Evolutionary conservation across 2,329 filamentous ascomycete genomes (phyloP).

Genomic region (Rutstroemia sydowiana): DNA sequence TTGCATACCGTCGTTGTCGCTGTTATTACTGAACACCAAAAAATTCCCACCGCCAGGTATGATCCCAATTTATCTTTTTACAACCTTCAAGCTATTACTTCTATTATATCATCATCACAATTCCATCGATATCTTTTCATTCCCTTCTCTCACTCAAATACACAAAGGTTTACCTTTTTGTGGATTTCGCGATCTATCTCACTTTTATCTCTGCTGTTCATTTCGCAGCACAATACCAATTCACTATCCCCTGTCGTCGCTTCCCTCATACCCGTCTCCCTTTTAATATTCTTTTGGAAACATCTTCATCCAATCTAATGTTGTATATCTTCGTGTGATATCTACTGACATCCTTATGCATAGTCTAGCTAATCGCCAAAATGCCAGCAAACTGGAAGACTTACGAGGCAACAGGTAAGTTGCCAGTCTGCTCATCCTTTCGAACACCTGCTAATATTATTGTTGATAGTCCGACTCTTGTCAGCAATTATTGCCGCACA

Average conservation of each 20-base stretch:
- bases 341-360: not conserved
- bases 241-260: not conserved
- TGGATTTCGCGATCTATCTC: not conserved
- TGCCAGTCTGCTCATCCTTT: not conserved
- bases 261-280: not conserved
- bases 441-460: not conserved
- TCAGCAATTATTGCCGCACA: slow-evolving; percentile 54
- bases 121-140: not conserved
- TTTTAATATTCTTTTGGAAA: not conserved
- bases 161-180: not conserved
- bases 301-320: not conserved
- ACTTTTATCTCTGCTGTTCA: slow-evolving; percentile 5
- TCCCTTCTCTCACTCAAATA: not conserved
- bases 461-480: slow-evolving; percentile 43
- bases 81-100: no score
- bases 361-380: slow-evolving; percentile 11
- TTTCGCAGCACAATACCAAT: not conserved
- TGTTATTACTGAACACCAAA: not conserved
- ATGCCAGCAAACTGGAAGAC: slow-evolving; percentile 51
- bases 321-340: not conserved
- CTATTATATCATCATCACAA: not conserved
- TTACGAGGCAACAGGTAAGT: slow-evolving; percentile 44
- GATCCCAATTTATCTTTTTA: no score
- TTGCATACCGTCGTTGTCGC: not conserved
- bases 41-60: no score